Evolutionary conservation across 441 rosid genomes (phyloP).

Genomic region (Erodium chrysanthum): DNA sequence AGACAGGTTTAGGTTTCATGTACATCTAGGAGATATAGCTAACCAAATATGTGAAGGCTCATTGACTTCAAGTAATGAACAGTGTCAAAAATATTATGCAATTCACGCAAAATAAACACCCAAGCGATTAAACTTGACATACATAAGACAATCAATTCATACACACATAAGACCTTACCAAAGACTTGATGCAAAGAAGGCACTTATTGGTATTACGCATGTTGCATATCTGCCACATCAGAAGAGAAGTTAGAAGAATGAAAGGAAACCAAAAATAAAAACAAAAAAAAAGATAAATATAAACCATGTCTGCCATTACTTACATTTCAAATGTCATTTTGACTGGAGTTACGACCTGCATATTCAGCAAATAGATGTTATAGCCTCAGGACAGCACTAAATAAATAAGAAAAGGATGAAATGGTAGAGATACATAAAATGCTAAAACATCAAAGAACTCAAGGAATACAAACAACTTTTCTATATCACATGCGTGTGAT

Average conservation of each 20-base stretch:
- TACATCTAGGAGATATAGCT: background rate
- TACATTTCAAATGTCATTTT: conserved; percentile 98
- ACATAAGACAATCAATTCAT: background rate
- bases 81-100: background rate
- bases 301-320: conserved; percentile 22
- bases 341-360: conserved; percentile 92
- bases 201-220: conserved; percentile 95
- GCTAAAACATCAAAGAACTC: no score
- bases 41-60: background rate
- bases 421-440: background rate
- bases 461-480: background rate
- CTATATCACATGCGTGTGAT: background rate
- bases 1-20: background rate
- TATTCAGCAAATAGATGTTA: conserved; percentile 11
- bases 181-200: conserved; percentile 98
- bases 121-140: background rate
- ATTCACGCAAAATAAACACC: background rate
- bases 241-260: conserved; percentile 10
- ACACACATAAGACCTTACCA: conserved; percentile 49
- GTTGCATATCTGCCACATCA: conserved; percentile 18
- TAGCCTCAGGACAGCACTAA: conserved; percentile 6
- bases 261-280: background rate
- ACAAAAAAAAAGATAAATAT: background rate
- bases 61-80: background rate
- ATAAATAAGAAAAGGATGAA: background rate